Evolutionary conservation across 2,329 filamentous ascomycete genomes (phyloP), one percentile per base, ranked within the genome.

Genomic region (Aspergillus sp.): DNA sequence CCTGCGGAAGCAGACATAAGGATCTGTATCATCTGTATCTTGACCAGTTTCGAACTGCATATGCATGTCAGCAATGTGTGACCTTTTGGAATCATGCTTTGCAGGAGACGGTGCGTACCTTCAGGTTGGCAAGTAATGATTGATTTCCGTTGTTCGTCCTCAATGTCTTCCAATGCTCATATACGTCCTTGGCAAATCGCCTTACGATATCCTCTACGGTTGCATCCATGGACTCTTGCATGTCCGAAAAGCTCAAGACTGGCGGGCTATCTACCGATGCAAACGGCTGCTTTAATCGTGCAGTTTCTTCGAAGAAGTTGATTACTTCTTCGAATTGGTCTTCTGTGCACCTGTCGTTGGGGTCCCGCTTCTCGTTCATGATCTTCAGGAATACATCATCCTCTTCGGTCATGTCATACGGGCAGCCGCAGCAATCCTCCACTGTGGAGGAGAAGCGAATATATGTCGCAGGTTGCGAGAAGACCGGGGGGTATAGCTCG

Each of bases 361-460:
- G 76, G 60, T 86, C 81, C 68, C 84, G 86, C 77, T 89, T 93
- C 66, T 86, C 81, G 78, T 98, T 99, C 79, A 95, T 89, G 65
- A 85, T 82, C 70, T 88, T 90, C 67, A 99, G 84, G 71, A 91
- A 96, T 56, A 83, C 85, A 73, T 92, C 89, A 77, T 99, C 95
- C 70, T 96, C 91, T 64, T 89, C 87, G 27, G 88, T 93, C 89
- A 98, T 93, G 78, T 96, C 92, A 86, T 99, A 99, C 68, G 88
- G 86, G 72, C 89, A 90, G 68, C 90, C 90, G 70, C 91, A 89
- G 68, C 89, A 96, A 77, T 99, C 95, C 78, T 99, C 95, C 61
- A 99, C 93, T 3, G 95, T 99, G 65, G 96, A 93, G 63, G 95
- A 98, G 79, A 96, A 98, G 64, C 93, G 91, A 73, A 99, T 96